phyloP scores from a whole-genome alignment of 768 basidiomycete genomes.

The Paxillus ammoniavirescens region DNA sequence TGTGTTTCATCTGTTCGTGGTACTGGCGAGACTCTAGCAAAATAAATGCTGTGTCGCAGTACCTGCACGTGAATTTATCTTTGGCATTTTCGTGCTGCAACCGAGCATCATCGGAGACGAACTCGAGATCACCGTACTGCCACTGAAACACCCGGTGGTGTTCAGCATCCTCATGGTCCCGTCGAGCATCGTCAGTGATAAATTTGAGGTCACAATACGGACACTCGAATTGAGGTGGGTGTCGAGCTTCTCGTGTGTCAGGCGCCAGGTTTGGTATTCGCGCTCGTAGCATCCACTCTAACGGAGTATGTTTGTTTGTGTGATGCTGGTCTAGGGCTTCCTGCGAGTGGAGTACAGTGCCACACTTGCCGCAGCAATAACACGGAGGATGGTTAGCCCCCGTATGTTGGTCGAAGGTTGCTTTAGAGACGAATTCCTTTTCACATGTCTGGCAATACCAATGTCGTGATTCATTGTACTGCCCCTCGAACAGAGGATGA shows the following conservation, averaged over 20 bases:
- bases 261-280: no score
- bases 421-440: not conserved
- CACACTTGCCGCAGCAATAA: slow-evolving; percentile 7
- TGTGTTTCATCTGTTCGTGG: slow-evolving; percentile 2
- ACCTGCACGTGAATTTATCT: slow-evolving; percentile 12
- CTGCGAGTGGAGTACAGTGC: slow-evolving; percentile 1
- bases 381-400: slow-evolving; percentile 7
- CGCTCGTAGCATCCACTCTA: no score
- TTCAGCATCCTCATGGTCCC: not conserved
- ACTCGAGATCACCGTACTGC: slow-evolving; percentile 9
- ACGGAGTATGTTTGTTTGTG: slow-evolving; percentile 6
- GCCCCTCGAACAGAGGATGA: no score
- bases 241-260: no score
- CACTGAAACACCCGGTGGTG: slow-evolving; percentile 12
- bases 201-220: no score
- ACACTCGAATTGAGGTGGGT: no score
- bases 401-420: slow-evolving; percentile 1
- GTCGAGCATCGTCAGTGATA: no score
- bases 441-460: slow-evolving; percentile 1
- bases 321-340: slow-evolving; percentile 16
- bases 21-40: not conserved
- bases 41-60: slow-evolving; percentile 10
- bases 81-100: slow-evolving; percentile 10
- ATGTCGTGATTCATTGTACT: not conserved
- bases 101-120: slow-evolving; percentile 3